These are phyloP conservation scores for Aleurites moluccanus DNA, from an alignment of 441 rosid genomes.

Conservation along the genomic window DNA sequence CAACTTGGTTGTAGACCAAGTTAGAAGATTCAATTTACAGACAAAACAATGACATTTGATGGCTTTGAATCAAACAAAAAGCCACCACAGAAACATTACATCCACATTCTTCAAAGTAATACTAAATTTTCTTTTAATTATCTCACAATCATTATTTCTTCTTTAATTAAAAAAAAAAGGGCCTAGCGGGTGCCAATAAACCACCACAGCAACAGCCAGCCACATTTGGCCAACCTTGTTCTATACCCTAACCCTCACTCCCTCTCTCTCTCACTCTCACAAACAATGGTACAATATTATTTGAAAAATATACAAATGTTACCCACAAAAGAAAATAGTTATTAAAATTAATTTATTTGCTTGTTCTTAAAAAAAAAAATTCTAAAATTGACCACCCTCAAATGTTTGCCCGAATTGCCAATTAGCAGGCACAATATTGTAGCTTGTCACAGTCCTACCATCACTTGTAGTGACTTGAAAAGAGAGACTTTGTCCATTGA, in stretches of 20 bases:
- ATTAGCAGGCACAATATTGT: conserved; percentile 37
- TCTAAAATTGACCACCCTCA: conserved; percentile 37
- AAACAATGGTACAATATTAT: neutral
- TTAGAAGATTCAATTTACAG: neutral
- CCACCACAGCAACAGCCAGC: conserved; percentile 67
- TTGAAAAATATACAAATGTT: neutral
- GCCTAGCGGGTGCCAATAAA: conserved; percentile 68
- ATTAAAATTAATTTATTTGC: neutral
- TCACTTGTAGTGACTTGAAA: conserved; percentile 48
- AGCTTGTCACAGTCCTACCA: conserved; percentile 31
- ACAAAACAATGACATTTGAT: neutral
- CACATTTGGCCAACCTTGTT: conserved; percentile 33
- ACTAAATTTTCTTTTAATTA: neutral
- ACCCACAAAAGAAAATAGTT: neutral
- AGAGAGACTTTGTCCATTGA: conserved; percentile 50
- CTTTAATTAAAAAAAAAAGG: neutral
- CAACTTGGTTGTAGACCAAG: too few relatives aligned
- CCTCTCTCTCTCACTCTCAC: conserved; percentile 1
- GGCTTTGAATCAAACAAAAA: conserved; percentile 5
- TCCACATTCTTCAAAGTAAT: neutral
- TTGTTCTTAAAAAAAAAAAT: neutral
- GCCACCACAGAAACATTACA: neutral
- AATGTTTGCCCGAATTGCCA: conserved; percentile 53
- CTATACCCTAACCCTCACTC: conserved; percentile 26
- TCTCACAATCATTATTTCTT: neutral